These are phyloP conservation scores for Eragrostis nindensis DNA, from an alignment of 176 grass and related monocot species.

Conservation along the genomic window DNA sequence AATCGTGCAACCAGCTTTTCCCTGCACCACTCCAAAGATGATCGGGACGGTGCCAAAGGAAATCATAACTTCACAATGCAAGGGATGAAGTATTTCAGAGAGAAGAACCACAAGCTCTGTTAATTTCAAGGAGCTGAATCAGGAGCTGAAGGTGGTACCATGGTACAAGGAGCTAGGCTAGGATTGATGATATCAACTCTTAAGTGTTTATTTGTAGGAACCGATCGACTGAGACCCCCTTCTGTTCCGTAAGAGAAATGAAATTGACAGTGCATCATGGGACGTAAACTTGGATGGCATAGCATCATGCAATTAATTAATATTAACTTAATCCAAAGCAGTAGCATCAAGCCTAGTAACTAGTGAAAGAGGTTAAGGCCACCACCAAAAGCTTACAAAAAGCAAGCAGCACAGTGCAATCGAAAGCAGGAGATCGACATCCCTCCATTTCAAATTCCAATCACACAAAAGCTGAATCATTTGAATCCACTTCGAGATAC, in stretches of 20 bases:
- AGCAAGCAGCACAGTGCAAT: constrained; percentile 25
- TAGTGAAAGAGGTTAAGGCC: constrained; percentile 17
- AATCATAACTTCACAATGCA: not conserved
- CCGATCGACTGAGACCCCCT: no score
- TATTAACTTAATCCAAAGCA: constrained; percentile 38
- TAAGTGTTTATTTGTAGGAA: no score
- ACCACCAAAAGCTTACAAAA: constrained; percentile 43
- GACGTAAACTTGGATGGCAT: not conserved
- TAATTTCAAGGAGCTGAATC: not conserved
- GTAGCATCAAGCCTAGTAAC: constrained; percentile 39
- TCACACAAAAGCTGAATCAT: constrained; percentile 43
- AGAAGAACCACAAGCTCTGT: not conserved
- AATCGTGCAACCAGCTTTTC: constrained; percentile 21
- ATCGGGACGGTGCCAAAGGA: not conserved
- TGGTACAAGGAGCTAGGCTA: no score
- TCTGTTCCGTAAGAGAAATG: not conserved
- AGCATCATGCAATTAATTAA: no score
- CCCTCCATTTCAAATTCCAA: constrained; percentile 23
- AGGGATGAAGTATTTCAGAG: not conserved
- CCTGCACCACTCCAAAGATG: not conserved
- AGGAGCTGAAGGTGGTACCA: not conserved
- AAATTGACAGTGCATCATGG: not conserved
- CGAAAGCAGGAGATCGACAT: constrained; percentile 30
- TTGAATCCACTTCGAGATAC: constrained; percentile 52
- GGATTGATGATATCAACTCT: no score